Evolutionary conservation across 306 rosid genomes (phyloP).

Genomic region (Cucumis melo): DNA sequence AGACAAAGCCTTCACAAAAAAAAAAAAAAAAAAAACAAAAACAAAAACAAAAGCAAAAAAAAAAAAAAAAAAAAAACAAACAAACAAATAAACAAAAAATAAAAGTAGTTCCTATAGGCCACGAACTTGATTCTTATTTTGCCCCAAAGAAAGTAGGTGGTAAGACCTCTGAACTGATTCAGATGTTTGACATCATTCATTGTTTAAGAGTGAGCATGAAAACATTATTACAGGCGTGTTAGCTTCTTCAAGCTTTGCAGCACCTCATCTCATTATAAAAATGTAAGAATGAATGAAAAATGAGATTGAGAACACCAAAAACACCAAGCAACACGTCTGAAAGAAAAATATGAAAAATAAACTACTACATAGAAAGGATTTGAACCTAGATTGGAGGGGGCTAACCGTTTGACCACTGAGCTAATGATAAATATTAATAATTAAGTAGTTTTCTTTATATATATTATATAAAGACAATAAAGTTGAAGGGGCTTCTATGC

Average conservation of each 20-base stretch:
- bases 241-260: background rate
- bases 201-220: background rate
- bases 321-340: background rate
- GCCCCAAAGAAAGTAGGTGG: background rate
- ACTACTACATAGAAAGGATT: too few relatives aligned
- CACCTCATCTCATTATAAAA: background rate
- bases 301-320: background rate
- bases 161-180: background rate
- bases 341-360: too few relatives aligned
- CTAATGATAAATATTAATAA: too few relatives aligned
- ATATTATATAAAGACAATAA: too few relatives aligned
- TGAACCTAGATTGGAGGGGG: too few relatives aligned
- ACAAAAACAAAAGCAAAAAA: too few relatives aligned
- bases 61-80: background rate
- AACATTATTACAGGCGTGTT: background rate
- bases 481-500: too few relatives aligned
- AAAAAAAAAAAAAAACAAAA: background rate
- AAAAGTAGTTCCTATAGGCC: background rate
- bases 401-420: too few relatives aligned
- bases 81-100: too few relatives aligned
- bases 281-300: background rate
- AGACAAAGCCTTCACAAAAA: background rate
- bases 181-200: background rate
- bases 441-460: too few relatives aligned
- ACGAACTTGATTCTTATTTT: background rate